Conservation (phyloP, 805 yeast species). For the Kurtzmaniella cleridarum region DNA sequence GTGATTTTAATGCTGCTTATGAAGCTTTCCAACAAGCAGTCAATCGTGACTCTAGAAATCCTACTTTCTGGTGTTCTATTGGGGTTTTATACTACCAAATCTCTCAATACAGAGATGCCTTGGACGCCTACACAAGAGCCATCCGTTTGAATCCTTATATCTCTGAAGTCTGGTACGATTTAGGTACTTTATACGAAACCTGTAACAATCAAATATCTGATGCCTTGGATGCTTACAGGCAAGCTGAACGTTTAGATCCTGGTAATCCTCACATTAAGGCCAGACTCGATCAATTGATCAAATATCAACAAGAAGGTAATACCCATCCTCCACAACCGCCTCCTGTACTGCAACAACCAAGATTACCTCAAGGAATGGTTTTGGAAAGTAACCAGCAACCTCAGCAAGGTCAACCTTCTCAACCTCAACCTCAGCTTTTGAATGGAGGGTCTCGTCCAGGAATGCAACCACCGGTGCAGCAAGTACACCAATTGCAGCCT, state of each 20-base stretch:
- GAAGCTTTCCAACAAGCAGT: constrained; percentile 99
- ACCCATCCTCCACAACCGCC: constrained; percentile 62
- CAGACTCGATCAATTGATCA: constrained; percentile 78
- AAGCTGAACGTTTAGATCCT: constrained; percentile 94
- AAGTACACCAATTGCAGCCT: constrained; percentile 7
- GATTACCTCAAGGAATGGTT: constrained; percentile 61
- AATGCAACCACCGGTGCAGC: constrained; percentile 5
- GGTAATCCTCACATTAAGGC: constrained; percentile 91
- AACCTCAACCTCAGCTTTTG: constrained; percentile 5
- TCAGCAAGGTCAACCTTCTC: constrained; percentile 13
- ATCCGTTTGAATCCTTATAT: constrained; percentile 93
- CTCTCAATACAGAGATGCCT: constrained; percentile 91
- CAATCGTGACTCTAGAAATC: constrained; percentile 92
- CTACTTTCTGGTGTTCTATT: constrained; percentile 95
- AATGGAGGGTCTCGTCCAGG: constrained; percentile 7
- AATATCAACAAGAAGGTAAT: constrained; percentile 65
- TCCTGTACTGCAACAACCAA: constrained; percentile 59
- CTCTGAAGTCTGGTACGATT: constrained; percentile 97
- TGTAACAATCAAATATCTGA: constrained; percentile 94
- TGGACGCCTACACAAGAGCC: constrained; percentile 96
- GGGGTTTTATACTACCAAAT: constrained; percentile 97
- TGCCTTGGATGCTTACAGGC: constrained; percentile 94
- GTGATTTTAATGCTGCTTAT: constrained; percentile 92
- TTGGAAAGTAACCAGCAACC: constrained; percentile 39
- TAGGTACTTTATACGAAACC: constrained; percentile 94